Evolutionary conservation across 192 early-diverging fungal genomes (phyloP), one percentile per base, ranked within the genome.

Genomic region (Phycomyces blakesleeanus): DNA sequence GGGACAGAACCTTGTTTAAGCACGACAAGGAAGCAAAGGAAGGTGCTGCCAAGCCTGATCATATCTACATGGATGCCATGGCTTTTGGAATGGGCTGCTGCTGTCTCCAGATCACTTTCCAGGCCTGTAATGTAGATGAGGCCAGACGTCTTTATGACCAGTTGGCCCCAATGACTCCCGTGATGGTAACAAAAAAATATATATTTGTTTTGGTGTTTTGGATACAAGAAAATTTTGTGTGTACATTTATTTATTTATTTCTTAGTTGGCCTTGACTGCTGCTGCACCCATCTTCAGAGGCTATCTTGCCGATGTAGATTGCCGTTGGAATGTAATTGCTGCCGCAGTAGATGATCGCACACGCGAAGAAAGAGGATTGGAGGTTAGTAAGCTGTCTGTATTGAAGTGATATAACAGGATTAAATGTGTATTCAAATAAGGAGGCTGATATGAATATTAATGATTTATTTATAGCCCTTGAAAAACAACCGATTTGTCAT

Each of bases 21-120:
- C 82, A 89, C 66, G 86, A 86, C 50, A 80, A 80, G 40, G 88
- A 90, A 65, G 86, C 87, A n/a, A 85, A 89, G 65, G 73, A 82
- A 42, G 86, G 88, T 8, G 87, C 87, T 6, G 96, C 96, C 10
- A 75, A 82, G n/a, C 88, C 88, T 0, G 88, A 93, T 58, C 94
- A 96, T 74, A 94, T 99, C 26, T 99, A 97, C 77, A 92, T 99
- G 91, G 97, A 98, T 64, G 86, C 90, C 18, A 99, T 99, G 97
- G 91, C 90, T 59, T 98, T 99, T 82, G 95, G 97, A 26, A 98
- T 98, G 95, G 95, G 96, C 51, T 96, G 92, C 79, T 95, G 87
- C 66, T 99, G 97, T 69, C 80, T 99, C 24, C 97, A 99, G 73
- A 92, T 98, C 71, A 99, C 97, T 27, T 90, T 99, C 64, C 97